Evolutionary conservation across 768 basidiomycete genomes (phyloP), one percentile per base, ranked within the genome.

Genomic region (Kwoniella dendrophila): DNA sequence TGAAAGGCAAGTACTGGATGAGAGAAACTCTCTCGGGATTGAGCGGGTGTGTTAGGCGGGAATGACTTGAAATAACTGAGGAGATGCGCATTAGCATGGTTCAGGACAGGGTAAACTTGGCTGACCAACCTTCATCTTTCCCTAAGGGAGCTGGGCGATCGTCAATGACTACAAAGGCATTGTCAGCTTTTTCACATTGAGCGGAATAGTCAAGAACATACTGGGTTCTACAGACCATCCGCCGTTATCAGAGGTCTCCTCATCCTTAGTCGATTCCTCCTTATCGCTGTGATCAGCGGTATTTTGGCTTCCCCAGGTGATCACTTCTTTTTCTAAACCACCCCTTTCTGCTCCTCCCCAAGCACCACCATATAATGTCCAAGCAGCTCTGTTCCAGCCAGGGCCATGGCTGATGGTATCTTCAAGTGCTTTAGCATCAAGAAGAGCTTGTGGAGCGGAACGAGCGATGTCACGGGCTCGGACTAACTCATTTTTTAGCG

Each of bases 1-100:
- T 24, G 48, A 53, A 74, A 8, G 73, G 70, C 11, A 74, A 49
- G 45, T 71, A 64, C 22, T 60, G 43, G 20, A 69, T 53, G 53
- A 71, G 41, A 1, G 44, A 40, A n/a, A 67, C 41, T 3, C 55
- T 29, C 3, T 14, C 38, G 7, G 67, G 59, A 14, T 27, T 3
- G 4, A 59, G 20, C 16, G 60, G 20, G 8, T 20, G 38, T 3
- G 26, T 3, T 16, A 67, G 26, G 11, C 33, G 27, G 14, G 59
- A 43, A 16, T 52, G 54, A 33, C 36, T 43, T 50, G 40, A 1
- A 26, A 12, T 6, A 44, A 12, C 5, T 29, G 12, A 12, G n/a
- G 12, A 44, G 11, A 44, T 24, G n/a, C 43, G n/a, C 7, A 10
- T 10, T 2, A 44, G 14, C 43, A 22, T n/a, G n/a, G n/a, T n/a